Percentiles rank a stretch among this genome's conserved stretches.
phyloP scores from a whole-genome alignment of 108 stramenopile species.

The Fragilaria crotonensis region DNA sequence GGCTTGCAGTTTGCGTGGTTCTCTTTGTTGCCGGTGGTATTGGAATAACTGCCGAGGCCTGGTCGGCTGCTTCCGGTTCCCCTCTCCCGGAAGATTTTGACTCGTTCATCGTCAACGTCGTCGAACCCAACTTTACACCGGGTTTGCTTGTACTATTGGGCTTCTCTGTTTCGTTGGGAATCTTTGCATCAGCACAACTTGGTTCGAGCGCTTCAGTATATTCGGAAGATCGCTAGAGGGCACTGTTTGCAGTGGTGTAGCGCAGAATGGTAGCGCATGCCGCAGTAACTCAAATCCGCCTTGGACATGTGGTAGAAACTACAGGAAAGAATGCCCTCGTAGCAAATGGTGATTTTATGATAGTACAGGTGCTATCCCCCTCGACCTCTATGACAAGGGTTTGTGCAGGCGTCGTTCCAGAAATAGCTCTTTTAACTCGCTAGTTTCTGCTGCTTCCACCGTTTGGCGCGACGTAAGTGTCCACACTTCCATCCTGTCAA shows the following conservation, averaged over 20 bases:
- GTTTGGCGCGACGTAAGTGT: slow-evolving; percentile 63
- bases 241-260: neutral
- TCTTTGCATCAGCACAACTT: slow-evolving; percentile 66
- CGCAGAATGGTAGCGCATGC: too few species aligned
- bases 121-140: slow-evolving; percentile 84
- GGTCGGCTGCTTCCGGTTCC: slow-evolving; percentile 47
- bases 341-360: too few species aligned
- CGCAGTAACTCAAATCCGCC: too few species aligned
- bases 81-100: slow-evolving; percentile 57
- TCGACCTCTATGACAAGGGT: too few species aligned
- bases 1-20: slow-evolving; percentile 43
- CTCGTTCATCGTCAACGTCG: slow-evolving; percentile 46
- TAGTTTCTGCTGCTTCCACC: slow-evolving; percentile 50
- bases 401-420: too few species aligned
- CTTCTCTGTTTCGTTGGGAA: slow-evolving; percentile 66
- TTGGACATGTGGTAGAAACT: too few species aligned
- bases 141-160: slow-evolving; percentile 65
- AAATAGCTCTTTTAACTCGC: slow-evolving; percentile 46
- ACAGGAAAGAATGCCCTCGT: too few species aligned
- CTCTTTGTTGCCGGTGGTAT: slow-evolving; percentile 64
- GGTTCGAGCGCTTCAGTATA: slow-evolving; percentile 44
- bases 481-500: slow-evolving; percentile 69
- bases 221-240: slow-evolving; percentile 29
- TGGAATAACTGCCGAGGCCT: slow-evolving; percentile 70
- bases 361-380: too few species aligned